phyloP scores from a whole-genome alignment of 2,329 filamentous ascomycete genomes.

The Cadophora sp. region DNA sequence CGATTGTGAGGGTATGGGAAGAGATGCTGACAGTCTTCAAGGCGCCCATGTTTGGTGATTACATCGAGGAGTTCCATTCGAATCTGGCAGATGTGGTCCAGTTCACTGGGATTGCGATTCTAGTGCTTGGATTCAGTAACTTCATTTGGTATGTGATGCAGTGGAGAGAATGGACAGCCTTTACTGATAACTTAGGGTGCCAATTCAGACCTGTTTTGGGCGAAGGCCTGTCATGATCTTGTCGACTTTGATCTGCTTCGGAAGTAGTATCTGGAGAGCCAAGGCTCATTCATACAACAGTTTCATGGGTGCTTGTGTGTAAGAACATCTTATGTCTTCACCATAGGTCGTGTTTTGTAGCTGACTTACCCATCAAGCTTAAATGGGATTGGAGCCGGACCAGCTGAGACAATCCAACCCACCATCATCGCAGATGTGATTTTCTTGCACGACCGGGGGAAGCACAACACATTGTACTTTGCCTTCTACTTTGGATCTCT shows the following conservation, averaged over 20 bases:
- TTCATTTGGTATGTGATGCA: constrained; percentile 50
- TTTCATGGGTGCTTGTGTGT: constrained; percentile 68
- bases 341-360: background rate
- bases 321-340: constrained; percentile 17
- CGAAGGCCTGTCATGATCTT: constrained; percentile 55
- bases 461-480: constrained; percentile 61
- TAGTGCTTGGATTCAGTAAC: constrained; percentile 57
- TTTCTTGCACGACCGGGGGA: constrained; percentile 69
- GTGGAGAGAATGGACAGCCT: background rate
- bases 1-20: background rate
- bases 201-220: constrained; percentile 54
- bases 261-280: constrained; percentile 58
- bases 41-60: constrained; percentile 62
- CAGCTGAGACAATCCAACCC: constrained; percentile 67
- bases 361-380: constrained; percentile 43
- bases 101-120: constrained; percentile 55
- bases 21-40: constrained; percentile 12
- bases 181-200: constrained; percentile 43
- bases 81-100: constrained; percentile 57
- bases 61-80: constrained; percentile 61
- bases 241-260: constrained; percentile 51
- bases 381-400: constrained; percentile 67
- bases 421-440: constrained; percentile 69
- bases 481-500: constrained; percentile 66
- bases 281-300: constrained; percentile 61